Conservation (phyloP, 2,329 filamentous ascomycete species). For the Talaromyces sp. region DNA sequence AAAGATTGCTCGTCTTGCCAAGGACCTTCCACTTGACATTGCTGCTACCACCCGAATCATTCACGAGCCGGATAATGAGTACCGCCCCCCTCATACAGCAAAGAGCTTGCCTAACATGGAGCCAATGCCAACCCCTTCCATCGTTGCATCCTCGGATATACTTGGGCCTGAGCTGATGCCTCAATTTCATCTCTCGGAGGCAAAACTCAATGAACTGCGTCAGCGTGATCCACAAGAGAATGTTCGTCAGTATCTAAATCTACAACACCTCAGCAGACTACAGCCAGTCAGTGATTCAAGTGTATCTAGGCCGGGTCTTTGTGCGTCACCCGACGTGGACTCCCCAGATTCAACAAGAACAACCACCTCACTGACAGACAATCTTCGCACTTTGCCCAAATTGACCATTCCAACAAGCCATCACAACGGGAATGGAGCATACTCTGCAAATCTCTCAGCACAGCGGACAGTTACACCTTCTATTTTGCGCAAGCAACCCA, state of each 20-base stretch:
- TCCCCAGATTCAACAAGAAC: slow-evolving; percentile 35
- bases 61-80: slow-evolving; percentile 50
- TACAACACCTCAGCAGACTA: slow-evolving; percentile 61
- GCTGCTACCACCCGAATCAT: slow-evolving; percentile 64
- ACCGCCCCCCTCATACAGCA: slow-evolving; percentile 55
- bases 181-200: slow-evolving; percentile 68
- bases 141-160: slow-evolving; percentile 88
- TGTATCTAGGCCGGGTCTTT: slow-evolving; percentile 66
- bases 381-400: slow-evolving; percentile 56
- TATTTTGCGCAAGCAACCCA: slow-evolving; percentile 21
- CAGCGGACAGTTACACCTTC: slow-evolving; percentile 35
- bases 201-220: slow-evolving; percentile 67
- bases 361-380: slow-evolving; percentile 45
- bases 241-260: slow-evolving; percentile 83
- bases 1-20: slow-evolving; percentile 70
- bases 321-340: slow-evolving; percentile 32
- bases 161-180: slow-evolving; percentile 69
- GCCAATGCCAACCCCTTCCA: slow-evolving; percentile 62
- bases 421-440: slow-evolving; percentile 28
- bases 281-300: slow-evolving; percentile 50
- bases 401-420: slow-evolving; percentile 55
- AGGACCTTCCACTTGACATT: slow-evolving; percentile 68
- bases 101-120: slow-evolving; percentile 59
- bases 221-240: slow-evolving; percentile 84
- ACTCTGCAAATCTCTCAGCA: slow-evolving; percentile 27